Conservation (phyloP, 192 early-diverging fungal genomes). For the Coemansia reversa region DNA sequence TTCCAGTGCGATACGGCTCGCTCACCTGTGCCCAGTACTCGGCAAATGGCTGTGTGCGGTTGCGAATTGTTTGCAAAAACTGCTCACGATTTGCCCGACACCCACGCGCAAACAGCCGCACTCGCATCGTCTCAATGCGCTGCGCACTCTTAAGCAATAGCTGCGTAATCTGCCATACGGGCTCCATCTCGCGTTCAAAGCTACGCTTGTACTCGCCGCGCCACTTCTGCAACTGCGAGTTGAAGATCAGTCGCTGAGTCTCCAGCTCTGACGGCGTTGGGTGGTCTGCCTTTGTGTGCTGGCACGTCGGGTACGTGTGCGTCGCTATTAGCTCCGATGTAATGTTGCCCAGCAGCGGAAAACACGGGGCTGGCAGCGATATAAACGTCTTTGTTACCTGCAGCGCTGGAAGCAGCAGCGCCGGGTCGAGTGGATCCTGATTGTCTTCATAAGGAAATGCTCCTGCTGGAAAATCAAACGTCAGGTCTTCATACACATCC, state of each 20-base stretch:
- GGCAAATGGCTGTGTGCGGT: constrained; percentile 52
- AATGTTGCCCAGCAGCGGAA: constrained; percentile 67
- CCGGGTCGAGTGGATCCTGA: constrained; percentile 62
- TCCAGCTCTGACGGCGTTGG: constrained; percentile 71
- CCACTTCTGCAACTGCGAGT: constrained; percentile 61
- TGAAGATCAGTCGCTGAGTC: constrained; percentile 64
- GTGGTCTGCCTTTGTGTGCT: constrained; percentile 65
- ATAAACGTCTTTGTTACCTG: constrained; percentile 66
- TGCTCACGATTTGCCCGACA: constrained; percentile 52
- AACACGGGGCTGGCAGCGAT: constrained; percentile 60
- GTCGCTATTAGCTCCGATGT: constrained; percentile 66
- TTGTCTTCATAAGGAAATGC: constrained; percentile 55
- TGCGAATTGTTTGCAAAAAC: constrained; percentile 54
- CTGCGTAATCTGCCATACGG: constrained; percentile 64
- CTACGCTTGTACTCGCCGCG: constrained; percentile 57
- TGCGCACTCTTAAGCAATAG: constrained; percentile 56
- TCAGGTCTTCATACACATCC: constrained; percentile 55
- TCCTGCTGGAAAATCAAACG: constrained; percentile 52
- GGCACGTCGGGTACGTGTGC: constrained; percentile 69
- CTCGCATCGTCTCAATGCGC: constrained; percentile 57
- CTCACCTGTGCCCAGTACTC: constrained; percentile 57
- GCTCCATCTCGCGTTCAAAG: constrained; percentile 61
- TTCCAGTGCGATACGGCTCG: constrained; percentile 49
- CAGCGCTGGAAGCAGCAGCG: constrained; percentile 67
- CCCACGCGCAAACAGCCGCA: constrained; percentile 53